These are phyloP conservation scores for Sporothrix globosa DNA, from an alignment of 2,329 filamentous ascomycete species.

Conservation along the genomic window DNA sequence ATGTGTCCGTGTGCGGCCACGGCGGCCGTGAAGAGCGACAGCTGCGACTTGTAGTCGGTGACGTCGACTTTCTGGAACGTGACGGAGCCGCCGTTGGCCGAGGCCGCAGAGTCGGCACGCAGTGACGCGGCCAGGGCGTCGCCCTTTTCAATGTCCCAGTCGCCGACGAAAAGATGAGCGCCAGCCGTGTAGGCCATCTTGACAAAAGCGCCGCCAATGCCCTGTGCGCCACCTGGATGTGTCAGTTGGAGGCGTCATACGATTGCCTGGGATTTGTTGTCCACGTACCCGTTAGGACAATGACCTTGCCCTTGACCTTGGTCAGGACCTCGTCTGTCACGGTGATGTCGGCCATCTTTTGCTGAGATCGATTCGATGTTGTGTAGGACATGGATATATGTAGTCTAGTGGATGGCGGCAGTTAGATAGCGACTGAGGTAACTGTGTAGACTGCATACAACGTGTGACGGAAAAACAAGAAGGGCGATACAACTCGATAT, in stretches of 20 bases:
- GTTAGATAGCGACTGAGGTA: neutral
- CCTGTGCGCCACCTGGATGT: constrained; percentile 37
- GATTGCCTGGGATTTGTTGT: neutral
- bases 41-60: too few species aligned
- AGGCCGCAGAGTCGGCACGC: constrained; percentile 10
- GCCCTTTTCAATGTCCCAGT: constrained; percentile 38
- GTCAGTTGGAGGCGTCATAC: neutral
- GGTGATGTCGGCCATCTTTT: constrained; percentile 22
- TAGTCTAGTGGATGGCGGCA: neutral
- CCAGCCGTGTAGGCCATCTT: constrained; percentile 36
- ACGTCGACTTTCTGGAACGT: too few species aligned
- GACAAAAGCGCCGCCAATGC: constrained; percentile 40
- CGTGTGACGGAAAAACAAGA: neutral
- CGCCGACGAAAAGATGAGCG: constrained; percentile 40
- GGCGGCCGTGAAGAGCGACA: too few species aligned
- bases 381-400: too few species aligned
- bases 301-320: constrained; percentile 35
- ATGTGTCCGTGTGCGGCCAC: too few species aligned
- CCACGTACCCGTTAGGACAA: constrained; percentile 36
- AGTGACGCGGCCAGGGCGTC: constrained; percentile 33
- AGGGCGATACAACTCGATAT: neutral
- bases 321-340: constrained; percentile 8
- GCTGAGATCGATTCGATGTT: neutral
- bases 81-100: constrained; percentile 20
- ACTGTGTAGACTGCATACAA: neutral